Percentiles rank a stretch among this genome's conserved stretches.
phyloP scores from a whole-genome alignment of 2,329 filamentous ascomycete species.

The Lithohypha guttulata region DNA sequence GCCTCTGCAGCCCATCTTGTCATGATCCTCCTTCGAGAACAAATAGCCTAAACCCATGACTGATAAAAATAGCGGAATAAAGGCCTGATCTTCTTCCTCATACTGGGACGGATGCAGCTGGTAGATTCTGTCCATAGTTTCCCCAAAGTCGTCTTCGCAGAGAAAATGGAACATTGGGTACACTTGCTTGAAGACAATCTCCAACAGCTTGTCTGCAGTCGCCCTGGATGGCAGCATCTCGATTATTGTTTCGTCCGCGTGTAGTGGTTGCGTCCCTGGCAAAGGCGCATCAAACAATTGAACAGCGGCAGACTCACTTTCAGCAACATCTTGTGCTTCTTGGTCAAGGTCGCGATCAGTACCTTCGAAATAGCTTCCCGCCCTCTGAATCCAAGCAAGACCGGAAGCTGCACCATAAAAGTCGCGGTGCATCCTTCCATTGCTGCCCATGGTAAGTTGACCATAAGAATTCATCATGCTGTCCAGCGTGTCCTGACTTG shows the following conservation, averaged over 20 bases:
- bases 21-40: conserved; percentile 11
- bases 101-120: conserved; percentile 12
- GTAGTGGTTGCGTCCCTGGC: conserved; percentile 11
- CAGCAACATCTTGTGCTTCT: not conserved
- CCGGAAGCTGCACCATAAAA: conserved; percentile 16
- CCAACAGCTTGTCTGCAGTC: conserved; percentile 10
- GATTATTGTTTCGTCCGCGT: conserved; percentile 5
- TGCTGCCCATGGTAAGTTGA: conserved; percentile 9
- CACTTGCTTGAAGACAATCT: conserved; percentile 12
- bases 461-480: conserved; percentile 17
- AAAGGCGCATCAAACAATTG: conserved; percentile 16
- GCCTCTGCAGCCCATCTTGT: conserved; percentile 12
- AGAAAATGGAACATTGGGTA: conserved; percentile 15
- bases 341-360: not conserved
- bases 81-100: conserved; percentile 14
- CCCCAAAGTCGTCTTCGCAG: conserved; percentile 12
- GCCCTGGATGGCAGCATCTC: conserved; percentile 12
- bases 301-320: conserved; percentile 8
- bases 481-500: conserved; percentile 11
- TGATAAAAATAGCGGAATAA: conserved; percentile 14
- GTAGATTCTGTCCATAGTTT: conserved; percentile 15
- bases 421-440: conserved; percentile 6
- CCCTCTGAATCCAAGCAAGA: conserved; percentile 15
- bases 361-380: conserved; percentile 13
- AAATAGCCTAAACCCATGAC: conserved; percentile 16